Evolutionary conservation across 75 land plant genomes (phyloP), one percentile per base, ranked within the genome.

Genomic region (Isoetes taiwanensis): DNA sequence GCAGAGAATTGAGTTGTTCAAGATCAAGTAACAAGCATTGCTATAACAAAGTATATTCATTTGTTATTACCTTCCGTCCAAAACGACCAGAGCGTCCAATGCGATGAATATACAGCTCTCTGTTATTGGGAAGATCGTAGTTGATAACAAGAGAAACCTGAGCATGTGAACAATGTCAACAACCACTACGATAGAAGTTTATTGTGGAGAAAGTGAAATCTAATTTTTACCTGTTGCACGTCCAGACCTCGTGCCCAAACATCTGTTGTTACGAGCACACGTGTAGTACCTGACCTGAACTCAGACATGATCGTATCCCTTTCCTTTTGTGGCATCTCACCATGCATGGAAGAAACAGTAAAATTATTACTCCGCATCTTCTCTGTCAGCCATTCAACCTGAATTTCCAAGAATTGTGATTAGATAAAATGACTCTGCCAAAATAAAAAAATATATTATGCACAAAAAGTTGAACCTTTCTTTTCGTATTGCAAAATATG

Each of bases 401-500:
- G 16, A 16, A 19, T 19, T 30, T 46, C 50, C n/a, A n/a, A n/a
- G n/a, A n/a, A n/a, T n/a, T n/a, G n/a, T n/a, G n/a, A n/a, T n/a
- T n/a, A n/a, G n/a, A n/a, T n/a, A n/a, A n/a, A n/a, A n/a, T n/a
- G n/a, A n/a, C n/a, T n/a, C n/a, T n/a, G n/a, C n/a, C n/a, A n/a
- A n/a, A n/a, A n/a, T n/a, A n/a, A n/a, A n/a, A n/a, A n/a, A n/a
- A n/a, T n/a, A n/a, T n/a, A n/a, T n/a, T n/a, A n/a, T n/a, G n/a
- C n/a, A n/a, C n/a, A n/a, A n/a, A n/a, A n/a, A n/a, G 6, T 19
- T 46, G n/a, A 46, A 91, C 97, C 90, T 89, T 94, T 59, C 90
- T 65, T 63, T 85, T 94, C 9, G 99, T 94, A 68, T 94, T 94
- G 78, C 96, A 89, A 72, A 94, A 94, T 32, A 94, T 89, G 6